Conservation (phyloP, 139 green algal genomes). For the Chlorella sorokiniana region DNA sequence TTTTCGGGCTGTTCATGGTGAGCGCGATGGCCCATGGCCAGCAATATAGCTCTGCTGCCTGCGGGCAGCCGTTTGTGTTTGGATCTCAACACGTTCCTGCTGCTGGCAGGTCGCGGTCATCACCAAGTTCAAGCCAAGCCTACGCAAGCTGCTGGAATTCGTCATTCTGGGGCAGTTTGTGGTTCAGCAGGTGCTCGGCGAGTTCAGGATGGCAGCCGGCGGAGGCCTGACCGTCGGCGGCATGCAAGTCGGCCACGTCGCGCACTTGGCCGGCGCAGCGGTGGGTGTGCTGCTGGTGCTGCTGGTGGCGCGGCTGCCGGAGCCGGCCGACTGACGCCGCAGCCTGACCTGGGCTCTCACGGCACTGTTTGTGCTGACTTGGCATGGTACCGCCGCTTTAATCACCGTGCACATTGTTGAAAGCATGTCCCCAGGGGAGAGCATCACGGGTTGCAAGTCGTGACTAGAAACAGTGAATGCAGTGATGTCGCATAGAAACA, state of each 20-base stretch:
- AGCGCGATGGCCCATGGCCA: too few species aligned
- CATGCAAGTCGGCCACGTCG: constrained; percentile 59
- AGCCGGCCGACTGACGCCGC: not conserved
- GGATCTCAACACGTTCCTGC: too few species aligned
- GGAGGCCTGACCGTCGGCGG: constrained; percentile 30
- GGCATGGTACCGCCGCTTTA: too few species aligned
- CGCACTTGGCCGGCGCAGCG: constrained; percentile 57
- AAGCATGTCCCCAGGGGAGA: too few species aligned
- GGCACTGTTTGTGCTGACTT: not conserved
- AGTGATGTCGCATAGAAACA: too few species aligned
- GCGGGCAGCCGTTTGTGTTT: not conserved
- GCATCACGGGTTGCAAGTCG: too few species aligned
- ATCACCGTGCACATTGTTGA: too few species aligned
- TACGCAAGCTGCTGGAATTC: constrained; percentile 62
- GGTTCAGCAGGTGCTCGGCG: constrained; percentile 51
- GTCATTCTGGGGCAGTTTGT: constrained; percentile 73
- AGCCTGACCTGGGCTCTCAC: not conserved
- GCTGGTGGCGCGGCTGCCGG: constrained; percentile 44
- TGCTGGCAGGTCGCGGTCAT: constrained; percentile 32
- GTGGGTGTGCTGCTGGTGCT: constrained; percentile 56
- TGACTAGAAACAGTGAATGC: too few species aligned
- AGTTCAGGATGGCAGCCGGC: constrained; percentile 39
- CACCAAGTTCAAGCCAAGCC: constrained; percentile 52
- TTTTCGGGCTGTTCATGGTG: constrained; percentile 80
- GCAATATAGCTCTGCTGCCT: too few species aligned